Base-by-base conservation (phyloP, 2,329 filamentous ascomycete genomes). In the Alternaria alternata region DNA sequence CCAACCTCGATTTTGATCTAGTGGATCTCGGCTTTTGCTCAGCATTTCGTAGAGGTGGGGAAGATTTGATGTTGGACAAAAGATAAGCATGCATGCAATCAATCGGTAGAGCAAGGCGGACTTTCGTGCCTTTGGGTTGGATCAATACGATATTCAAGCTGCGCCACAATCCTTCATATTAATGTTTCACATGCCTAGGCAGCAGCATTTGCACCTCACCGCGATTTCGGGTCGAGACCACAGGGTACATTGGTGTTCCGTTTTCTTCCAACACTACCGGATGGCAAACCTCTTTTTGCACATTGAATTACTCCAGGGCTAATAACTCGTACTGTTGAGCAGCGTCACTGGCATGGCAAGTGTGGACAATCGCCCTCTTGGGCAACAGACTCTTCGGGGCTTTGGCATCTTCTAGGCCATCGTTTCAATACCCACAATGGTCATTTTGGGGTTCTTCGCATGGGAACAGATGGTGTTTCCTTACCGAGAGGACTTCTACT, bases 351-450 rank as follows among this genome's bases (percentile, higher is more conserved):
- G 1, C 6, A 51, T 51, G 48, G 34, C 48, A 14, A 51, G 36
- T 6, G 11, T 39, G 1, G 34, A 53, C n/a, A 41, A 22, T 9
- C 51, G 51, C 14, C 51, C 51, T 5, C 51, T 53, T 9, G 38
- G 51, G n/a, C 26, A 53, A 3, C 51, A 53, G 38, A 30, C 38
- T 3, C 51, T 53, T 28, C 51, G 51, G 2, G 38, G 34, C 26
- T 53, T 53, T 39, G 51, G 51, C 14, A 41, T 53, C 22, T 53
- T 53, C 18, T 38, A 53, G 16, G 38, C 38, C n/a, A 41, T 53
- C 11, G 26, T 39, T 26, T 30, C 51, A 1, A 18, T 53, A 32
- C 51, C 51, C 5, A 42, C 51, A 0, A 53, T 53, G 51, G n/a
- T 53, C 4, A 24, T 53, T 3, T 7, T 53, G 12, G 51, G 51